These are phyloP conservation scores for Paracamarosporium sp. DNA, from an alignment of 2,329 filamentous ascomycete genomes.

Conservation along the genomic window DNA sequence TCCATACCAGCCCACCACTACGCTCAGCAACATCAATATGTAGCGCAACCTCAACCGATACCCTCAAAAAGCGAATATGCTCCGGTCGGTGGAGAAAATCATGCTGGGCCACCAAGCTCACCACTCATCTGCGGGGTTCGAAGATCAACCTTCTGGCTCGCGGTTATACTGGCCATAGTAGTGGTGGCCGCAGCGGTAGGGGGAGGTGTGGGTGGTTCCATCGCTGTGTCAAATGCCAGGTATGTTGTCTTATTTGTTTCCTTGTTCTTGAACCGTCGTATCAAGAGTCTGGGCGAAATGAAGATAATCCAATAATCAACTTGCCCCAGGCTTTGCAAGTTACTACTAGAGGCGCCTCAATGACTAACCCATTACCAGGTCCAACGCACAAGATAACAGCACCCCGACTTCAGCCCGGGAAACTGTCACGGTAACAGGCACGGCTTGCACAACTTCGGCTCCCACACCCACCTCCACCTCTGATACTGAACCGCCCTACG, in stretches of 20 bases:
- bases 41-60: neutral
- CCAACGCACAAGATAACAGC: neutral
- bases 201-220: slow-evolving; percentile 11
- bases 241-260: neutral
- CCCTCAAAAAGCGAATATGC: neutral
- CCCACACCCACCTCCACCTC: neutral
- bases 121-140: neutral
- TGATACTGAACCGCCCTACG: neutral
- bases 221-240: slow-evolving; percentile 11
- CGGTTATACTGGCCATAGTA: slow-evolving; percentile 1
- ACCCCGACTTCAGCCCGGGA: neutral
- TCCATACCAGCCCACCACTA: neutral
- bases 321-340: too few species aligned
- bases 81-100: neutral
- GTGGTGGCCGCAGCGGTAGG: slow-evolving; percentile 7
- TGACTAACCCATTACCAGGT: neutral
- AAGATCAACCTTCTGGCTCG: slow-evolving; percentile 6
- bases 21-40: neutral
- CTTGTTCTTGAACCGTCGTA: too few species aligned
- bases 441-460: neutral
- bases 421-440: neutral
- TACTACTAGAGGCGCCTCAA: neutral
- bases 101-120: neutral
- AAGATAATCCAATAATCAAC: too few species aligned
- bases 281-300: too few species aligned